A percentile compares a stretch with the other conserved stretches of the same genome.
Evolutionary conservation across 1,139 yeast species (phyloP).

Genomic region (Candida sanyaensis): DNA sequence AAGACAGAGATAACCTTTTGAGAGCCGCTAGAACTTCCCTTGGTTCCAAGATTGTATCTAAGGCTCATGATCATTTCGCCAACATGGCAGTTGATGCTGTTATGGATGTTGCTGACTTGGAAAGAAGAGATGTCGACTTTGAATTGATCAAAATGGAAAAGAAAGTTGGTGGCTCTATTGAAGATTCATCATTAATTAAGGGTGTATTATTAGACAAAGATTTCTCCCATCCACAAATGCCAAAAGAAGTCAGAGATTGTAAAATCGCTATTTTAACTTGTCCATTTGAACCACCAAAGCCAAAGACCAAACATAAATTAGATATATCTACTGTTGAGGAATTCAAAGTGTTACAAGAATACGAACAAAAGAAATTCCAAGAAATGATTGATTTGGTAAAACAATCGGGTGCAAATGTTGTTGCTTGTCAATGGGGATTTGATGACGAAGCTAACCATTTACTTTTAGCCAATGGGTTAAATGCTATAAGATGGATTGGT

Average conservation of each 20-base stretch:
- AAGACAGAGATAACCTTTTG: constrained; percentile 61
- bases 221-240: constrained; percentile 98
- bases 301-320: constrained; percentile 96
- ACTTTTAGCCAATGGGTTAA: constrained; percentile 80
- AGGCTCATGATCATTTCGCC: constrained; percentile 91
- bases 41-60: constrained; percentile 95
- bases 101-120: constrained; percentile 86
- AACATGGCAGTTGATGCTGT: constrained; percentile 98
- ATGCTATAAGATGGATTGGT: constrained; percentile 99
- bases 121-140: constrained; percentile 93
- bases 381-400: constrained; percentile 90
- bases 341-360: constrained; percentile 83
- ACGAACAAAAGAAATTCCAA: constrained; percentile 87
- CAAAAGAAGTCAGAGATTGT: constrained; percentile 75
- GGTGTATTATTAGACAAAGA: constrained; percentile 96
- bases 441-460: constrained; percentile 98
- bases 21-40: constrained; percentile 94
- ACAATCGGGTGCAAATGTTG: constrained; percentile 91
- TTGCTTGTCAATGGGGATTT: constrained; percentile 99
- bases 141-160: constrained; percentile 95
- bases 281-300: constrained; percentile 99
- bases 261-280: constrained; percentile 94
- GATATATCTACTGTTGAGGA: constrained; percentile 93
- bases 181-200: constrained; percentile 78
- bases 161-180: constrained; percentile 91